phyloP scores from a whole-genome alignment of 345 rosid species.

The Syzygium grande region DNA sequence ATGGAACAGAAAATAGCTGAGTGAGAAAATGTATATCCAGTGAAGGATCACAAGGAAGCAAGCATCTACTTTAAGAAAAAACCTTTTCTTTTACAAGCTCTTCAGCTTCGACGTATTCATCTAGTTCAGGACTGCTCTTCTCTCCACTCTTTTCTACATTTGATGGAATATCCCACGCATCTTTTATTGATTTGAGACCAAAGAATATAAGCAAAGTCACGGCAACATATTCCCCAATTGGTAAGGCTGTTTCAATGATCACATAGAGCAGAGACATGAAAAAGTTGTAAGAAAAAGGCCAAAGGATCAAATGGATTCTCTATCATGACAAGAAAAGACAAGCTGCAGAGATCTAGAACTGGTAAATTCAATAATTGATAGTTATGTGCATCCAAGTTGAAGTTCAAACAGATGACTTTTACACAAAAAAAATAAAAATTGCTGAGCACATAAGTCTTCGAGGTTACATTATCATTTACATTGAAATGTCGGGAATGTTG shows the following conservation, averaged over 20 bases:
- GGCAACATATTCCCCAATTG: slow-evolving; percentile 96
- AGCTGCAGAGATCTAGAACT: neutral
- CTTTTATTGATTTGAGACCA: slow-evolving; percentile 94
- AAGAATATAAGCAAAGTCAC: slow-evolving; percentile 83
- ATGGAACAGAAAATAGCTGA: neutral
- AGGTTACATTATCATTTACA: neutral
- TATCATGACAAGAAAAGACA: neutral
- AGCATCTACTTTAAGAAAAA: neutral
- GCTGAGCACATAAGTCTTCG: neutral
- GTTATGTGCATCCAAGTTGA: neutral
- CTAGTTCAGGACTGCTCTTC: slow-evolving; percentile 53
- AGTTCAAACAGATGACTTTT: neutral
- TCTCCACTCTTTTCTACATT: slow-evolving; percentile 41
- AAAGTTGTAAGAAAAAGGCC: neutral
- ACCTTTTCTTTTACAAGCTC: slow-evolving; percentile 93
- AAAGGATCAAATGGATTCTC: neutral
- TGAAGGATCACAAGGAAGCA: neutral
- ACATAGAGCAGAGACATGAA: slow-evolving; percentile 9
- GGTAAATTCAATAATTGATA: neutral
- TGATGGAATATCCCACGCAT: slow-evolving; percentile 89
- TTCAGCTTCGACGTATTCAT: slow-evolving; percentile 83
- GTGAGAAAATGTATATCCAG: neutral
- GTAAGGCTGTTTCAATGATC: slow-evolving; percentile 55
- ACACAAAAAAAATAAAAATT: neutral
- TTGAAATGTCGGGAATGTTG: neutral